Conservation (phyloP, 179 eudicot species). For the Gypsophila paniculata region DNA sequence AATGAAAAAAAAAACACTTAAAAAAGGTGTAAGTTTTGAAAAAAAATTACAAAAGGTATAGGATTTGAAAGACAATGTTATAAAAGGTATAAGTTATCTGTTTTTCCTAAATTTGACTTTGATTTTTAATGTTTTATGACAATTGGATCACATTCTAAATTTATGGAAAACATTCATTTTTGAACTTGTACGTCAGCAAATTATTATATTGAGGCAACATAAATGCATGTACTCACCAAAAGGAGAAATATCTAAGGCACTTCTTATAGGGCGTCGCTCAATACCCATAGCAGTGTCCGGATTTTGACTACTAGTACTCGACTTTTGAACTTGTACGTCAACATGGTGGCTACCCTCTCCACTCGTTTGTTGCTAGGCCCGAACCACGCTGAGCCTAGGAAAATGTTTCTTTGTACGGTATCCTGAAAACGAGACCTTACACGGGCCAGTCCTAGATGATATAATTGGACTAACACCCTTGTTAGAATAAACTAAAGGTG, state of each 20-base stretch:
- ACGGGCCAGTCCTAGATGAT: neutral
- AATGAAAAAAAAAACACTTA: too few relatives aligned
- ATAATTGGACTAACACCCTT: neutral
- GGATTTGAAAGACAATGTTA: too few relatives aligned
- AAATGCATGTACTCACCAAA: conserved; percentile 57
- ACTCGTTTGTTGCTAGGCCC: conserved; percentile 38
- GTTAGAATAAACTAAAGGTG: conserved; percentile 23
- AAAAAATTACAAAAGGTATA: too few relatives aligned
- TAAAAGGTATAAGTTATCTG: too few relatives aligned
- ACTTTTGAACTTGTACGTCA: conserved; percentile 33
- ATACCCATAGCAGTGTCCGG: conserved; percentile 31
- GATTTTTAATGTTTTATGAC: too few relatives aligned
- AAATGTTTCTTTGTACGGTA: neutral
- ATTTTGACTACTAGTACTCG: neutral
- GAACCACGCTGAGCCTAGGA: conserved; percentile 22
- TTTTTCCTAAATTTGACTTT: too few relatives aligned
- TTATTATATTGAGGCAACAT: too few relatives aligned
- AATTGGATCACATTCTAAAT: too few relatives aligned
- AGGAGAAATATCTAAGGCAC: conserved; percentile 55
- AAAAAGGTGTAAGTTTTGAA: too few relatives aligned
- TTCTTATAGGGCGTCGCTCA: conserved; percentile 42
- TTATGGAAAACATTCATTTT: too few relatives aligned
- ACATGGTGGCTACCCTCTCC: conserved; percentile 33
- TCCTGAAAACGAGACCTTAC: conserved; percentile 15
- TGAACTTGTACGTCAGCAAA: too few relatives aligned